A percentile compares a stretch with the other conserved stretches of the same genome.
phyloP scores from a whole-genome alignment of 2,329 filamentous ascomycete species.

The Pyrenochaeta sp. region DNA sequence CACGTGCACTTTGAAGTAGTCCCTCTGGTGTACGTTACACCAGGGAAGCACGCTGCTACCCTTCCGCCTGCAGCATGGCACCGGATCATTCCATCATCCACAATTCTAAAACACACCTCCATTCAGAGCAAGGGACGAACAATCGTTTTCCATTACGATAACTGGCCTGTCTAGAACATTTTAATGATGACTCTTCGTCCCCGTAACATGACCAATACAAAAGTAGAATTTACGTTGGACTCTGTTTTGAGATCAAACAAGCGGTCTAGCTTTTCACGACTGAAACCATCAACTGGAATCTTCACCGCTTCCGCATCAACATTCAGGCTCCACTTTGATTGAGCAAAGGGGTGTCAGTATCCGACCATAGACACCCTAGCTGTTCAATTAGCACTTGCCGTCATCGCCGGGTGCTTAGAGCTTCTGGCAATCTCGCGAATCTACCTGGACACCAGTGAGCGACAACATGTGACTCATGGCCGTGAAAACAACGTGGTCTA shows the following conservation, averaged over 20 bases:
- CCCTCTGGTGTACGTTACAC: slow-evolving; percentile 19
- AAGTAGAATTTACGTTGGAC: slow-evolving; percentile 23
- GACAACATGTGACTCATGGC: slow-evolving; percentile 27
- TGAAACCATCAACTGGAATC: slow-evolving; percentile 30
- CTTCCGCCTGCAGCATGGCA: slow-evolving; percentile 22
- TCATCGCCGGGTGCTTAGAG: slow-evolving; percentile 23
- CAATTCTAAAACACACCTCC: slow-evolving; percentile 29
- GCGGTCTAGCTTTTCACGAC: slow-evolving; percentile 25
- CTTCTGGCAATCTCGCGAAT: slow-evolving; percentile 20
- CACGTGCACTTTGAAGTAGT: slow-evolving; percentile 12
- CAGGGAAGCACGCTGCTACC: slow-evolving; percentile 28
- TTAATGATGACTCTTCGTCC: slow-evolving; percentile 21
- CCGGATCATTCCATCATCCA: slow-evolving; percentile 14
- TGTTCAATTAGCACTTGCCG: slow-evolving; percentile 22
- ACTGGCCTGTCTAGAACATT: slow-evolving; percentile 22
- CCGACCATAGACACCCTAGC: slow-evolving; percentile 10
- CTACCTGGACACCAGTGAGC: slow-evolving; percentile 6
- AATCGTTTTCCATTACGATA: slow-evolving; percentile 13
- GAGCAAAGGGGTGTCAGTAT: slow-evolving; percentile 12
- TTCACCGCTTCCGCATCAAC: slow-evolving; percentile 35
- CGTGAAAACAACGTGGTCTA: slow-evolving; percentile 21
- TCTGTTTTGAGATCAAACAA: slow-evolving; percentile 18
- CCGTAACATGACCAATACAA: slow-evolving; percentile 33
- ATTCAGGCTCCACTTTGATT: slow-evolving; percentile 21
- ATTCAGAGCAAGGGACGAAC: slow-evolving; percentile 22